phyloP scores from a whole-genome alignment of 2,329 filamentous ascomycete species.

The Penicillium sp. region DNA sequence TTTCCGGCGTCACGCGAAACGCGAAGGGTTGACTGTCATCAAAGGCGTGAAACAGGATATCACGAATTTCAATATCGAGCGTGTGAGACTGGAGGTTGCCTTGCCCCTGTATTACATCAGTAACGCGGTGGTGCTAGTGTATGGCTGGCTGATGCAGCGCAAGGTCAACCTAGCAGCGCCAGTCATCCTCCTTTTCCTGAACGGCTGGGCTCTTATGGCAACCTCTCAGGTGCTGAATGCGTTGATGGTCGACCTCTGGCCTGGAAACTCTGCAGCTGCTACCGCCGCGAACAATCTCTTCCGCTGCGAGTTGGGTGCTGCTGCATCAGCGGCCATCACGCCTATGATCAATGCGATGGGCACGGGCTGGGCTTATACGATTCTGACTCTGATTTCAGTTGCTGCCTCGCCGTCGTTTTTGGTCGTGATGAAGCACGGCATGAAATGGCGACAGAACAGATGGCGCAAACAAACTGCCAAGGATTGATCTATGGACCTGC shows the following conservation, averaged over 20 bases:
- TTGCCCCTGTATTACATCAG: slow-evolving; percentile 21
- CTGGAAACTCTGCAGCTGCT: slow-evolving; percentile 35
- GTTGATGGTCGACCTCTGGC: slow-evolving; percentile 16
- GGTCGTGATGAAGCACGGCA: background rate
- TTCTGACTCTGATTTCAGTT: background rate
- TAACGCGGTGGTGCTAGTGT: slow-evolving; percentile 25
- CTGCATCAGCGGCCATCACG: slow-evolving; percentile 37
- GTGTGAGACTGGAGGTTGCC: slow-evolving; percentile 37
- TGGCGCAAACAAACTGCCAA: background rate
- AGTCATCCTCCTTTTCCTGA: slow-evolving; percentile 35
- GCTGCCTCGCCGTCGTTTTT: background rate
- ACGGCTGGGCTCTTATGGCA: slow-evolving; percentile 32
- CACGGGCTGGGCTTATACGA: slow-evolving; percentile 20
- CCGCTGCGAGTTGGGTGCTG: slow-evolving; percentile 42
- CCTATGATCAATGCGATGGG: slow-evolving; percentile 35
- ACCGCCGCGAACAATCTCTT: slow-evolving; percentile 43
- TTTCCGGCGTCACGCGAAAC: slow-evolving; percentile 32
- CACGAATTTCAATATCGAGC: slow-evolving; percentile 40
- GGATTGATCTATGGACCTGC: background rate
- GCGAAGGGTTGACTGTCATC: slow-evolving; percentile 27
- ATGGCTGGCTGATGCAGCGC: slow-evolving; percentile 39
- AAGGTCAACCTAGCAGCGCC: slow-evolving; percentile 30
- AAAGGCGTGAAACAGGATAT: slow-evolving; percentile 34
- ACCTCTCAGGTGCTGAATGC: background rate
- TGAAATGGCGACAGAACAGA: background rate